A percentile compares a stretch with the other conserved stretches of the same genome.
phyloP scores from a whole-genome alignment of 2,329 filamentous ascomycete genomes.

The Sporothrix brasiliensis region DNA sequence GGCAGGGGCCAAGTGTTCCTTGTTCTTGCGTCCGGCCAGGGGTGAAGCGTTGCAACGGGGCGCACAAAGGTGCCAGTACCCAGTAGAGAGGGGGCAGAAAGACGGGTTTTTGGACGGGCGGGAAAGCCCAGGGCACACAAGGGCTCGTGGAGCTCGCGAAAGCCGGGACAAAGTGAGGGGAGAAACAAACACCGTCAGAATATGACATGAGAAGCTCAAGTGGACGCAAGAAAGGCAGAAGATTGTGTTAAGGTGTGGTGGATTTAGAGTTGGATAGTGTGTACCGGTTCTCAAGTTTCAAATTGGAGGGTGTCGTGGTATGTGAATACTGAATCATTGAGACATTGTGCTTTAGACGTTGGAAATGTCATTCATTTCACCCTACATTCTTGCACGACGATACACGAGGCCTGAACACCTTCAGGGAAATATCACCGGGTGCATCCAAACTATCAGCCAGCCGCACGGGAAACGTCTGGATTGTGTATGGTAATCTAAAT shows the following conservation, averaged over 20 bases:
- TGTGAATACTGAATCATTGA: background rate
- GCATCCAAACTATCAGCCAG: background rate
- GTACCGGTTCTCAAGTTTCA: background rate
- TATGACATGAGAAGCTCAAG: background rate
- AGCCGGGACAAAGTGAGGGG: conserved; percentile 10
- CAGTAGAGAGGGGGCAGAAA: background rate
- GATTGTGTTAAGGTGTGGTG: conserved; percentile 10
- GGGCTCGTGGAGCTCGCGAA: conserved; percentile 20
- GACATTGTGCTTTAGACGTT: too few species aligned
- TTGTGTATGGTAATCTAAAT: background rate
- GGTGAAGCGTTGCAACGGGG: conserved; percentile 17
- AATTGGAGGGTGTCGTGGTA: background rate
- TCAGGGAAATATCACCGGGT: background rate
- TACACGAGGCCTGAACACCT: conserved; percentile 19
- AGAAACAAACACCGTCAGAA: background rate
- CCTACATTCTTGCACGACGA: conserved; percentile 6
- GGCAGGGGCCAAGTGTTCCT: conserved; percentile 24
- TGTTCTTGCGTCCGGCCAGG: conserved; percentile 3
- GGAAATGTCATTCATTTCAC: background rate
- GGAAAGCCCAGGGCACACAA: conserved; percentile 24
- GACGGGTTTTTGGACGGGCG: background rate
- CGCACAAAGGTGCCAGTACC: background rate
- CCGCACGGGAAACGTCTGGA: conserved; percentile 2
- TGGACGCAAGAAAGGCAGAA: background rate
- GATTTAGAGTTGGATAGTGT: conserved; percentile 25